Conservation (phyloP, 2,329 filamentous ascomycete genomes). For the Monosporascus sp. region DNA sequence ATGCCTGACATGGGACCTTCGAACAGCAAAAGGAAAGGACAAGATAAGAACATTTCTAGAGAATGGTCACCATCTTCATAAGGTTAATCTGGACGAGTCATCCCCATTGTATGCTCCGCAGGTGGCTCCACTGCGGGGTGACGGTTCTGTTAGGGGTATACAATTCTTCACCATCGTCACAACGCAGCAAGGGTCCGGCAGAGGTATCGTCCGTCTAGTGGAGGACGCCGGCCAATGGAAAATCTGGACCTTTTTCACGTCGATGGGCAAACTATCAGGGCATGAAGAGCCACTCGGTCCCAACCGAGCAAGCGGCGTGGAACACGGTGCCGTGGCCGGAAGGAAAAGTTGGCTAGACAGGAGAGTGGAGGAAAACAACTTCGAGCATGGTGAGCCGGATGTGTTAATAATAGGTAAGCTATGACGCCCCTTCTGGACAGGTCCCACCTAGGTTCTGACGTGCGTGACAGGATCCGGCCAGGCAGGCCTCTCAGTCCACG, state of each 20-base stretch:
- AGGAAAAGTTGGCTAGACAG: constrained; percentile 50
- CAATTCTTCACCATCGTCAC: constrained; percentile 45
- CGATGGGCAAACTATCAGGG: constrained; percentile 38
- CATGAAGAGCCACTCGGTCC: constrained; percentile 36
- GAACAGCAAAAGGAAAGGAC: constrained; percentile 43
- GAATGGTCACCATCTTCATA: constrained; percentile 24
- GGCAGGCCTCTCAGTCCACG: constrained; percentile 45
- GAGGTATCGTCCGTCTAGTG: constrained; percentile 44
- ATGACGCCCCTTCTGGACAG: neutral
- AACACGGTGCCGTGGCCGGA: constrained; percentile 39
- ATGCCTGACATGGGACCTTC: constrained; percentile 49
- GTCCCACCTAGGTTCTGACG: constrained; percentile 2
- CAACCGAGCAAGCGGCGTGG: constrained; percentile 41
- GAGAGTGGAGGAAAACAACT: constrained; percentile 41
- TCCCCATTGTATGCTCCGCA: constrained; percentile 34
- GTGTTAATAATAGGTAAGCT: constrained; percentile 50
- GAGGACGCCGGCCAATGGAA: constrained; percentile 41
- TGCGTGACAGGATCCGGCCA: constrained; percentile 46
- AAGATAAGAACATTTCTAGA: constrained; percentile 33
- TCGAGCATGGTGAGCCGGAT: constrained; percentile 40
- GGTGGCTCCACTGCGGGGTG: constrained; percentile 35
- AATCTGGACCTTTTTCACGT: constrained; percentile 51
- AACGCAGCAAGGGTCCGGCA: constrained; percentile 41
- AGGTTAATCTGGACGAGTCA: constrained; percentile 35
- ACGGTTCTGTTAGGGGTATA: constrained; percentile 41